phyloP scores from a whole-genome alignment of 2,329 filamentous ascomycete genomes.

The Colletotrichum tropicale region DNA sequence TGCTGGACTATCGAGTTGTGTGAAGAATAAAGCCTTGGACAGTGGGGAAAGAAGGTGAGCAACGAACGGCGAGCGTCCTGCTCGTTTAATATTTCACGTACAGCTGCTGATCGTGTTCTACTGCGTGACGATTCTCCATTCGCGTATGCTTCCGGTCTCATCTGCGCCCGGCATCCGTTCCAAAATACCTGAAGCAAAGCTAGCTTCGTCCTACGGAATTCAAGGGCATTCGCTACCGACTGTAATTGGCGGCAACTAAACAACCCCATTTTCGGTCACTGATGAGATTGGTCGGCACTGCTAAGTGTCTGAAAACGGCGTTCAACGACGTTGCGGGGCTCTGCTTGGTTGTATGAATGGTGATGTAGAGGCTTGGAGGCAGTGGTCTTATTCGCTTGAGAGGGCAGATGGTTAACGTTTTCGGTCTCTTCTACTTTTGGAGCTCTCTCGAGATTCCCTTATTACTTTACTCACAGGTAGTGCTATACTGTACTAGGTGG shows the following conservation, averaged over 20 bases:
- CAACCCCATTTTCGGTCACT: background rate
- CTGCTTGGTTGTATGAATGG: background rate
- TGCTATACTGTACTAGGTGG: background rate
- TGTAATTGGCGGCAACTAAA: background rate
- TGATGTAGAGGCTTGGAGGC: background rate
- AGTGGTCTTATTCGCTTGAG: background rate
- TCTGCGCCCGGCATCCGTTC: background rate
- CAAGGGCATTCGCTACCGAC: background rate
- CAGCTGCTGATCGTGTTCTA: background rate
- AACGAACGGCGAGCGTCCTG: background rate
- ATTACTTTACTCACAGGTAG: background rate
- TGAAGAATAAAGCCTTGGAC: background rate
- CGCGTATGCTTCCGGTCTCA: background rate
- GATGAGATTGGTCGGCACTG: background rate
- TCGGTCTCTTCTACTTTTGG: background rate
- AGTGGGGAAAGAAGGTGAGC: background rate
- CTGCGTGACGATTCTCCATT: too few species aligned
- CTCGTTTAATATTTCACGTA: background rate
- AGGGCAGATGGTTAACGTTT: background rate
- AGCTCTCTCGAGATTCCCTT: background rate
- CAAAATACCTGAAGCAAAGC: background rate
- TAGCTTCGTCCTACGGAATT: background rate
- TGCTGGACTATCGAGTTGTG: background rate
- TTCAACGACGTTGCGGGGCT: background rate
- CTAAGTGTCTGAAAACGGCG: background rate